A percentile compares a stretch with the other conserved stretches of the same genome.
Evolutionary conservation across 2,329 filamentous ascomycete genomes (phyloP).

Genomic region (Sclerotinia nivalis): DNA sequence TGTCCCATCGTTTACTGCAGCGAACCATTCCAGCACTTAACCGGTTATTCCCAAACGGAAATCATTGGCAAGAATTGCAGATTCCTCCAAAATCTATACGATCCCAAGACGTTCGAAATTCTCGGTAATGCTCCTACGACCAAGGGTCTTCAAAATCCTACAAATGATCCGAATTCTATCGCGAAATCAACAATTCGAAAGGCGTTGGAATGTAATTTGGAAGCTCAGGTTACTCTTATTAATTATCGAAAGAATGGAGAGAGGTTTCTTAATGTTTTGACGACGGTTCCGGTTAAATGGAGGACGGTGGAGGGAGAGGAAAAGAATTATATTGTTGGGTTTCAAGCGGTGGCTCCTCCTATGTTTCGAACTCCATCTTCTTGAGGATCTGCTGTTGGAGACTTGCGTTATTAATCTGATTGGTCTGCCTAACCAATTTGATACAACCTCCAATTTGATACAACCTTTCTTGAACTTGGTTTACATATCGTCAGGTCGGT

Average conservation of each 20-base stretch:
- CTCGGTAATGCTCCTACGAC: neutral
- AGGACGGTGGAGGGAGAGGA: slow-evolving; percentile 43
- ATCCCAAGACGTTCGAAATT: slow-evolving; percentile 50
- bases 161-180: slow-evolving; percentile 65
- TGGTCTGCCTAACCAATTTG: neutral
- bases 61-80: slow-evolving; percentile 89
- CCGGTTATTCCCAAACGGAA: slow-evolving; percentile 83
- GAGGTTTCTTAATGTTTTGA: slow-evolving; percentile 88
- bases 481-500: neutral
- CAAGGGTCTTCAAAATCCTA: slow-evolving; percentile 61
- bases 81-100: slow-evolving; percentile 78
- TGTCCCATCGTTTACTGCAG: slow-evolving; percentile 93
- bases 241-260: slow-evolving; percentile 94
- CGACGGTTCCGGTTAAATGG: slow-evolving; percentile 91
- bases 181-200: slow-evolving; percentile 80
- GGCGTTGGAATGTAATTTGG: slow-evolving; percentile 69
- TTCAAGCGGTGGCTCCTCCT: slow-evolving; percentile 28
- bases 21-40: slow-evolving; percentile 88
- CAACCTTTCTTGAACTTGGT: neutral
- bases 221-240: slow-evolving; percentile 86
- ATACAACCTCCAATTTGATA: neutral
- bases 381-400: neutral
- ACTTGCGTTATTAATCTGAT: neutral
- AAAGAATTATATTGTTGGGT: slow-evolving; percentile 34
- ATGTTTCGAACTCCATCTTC: neutral